A percentile compares a stretch with the other conserved stretches of the same genome.
These are phyloP conservation scores for Chalciporus sp. DNA, from an alignment of 1,284 basidiomycete genomes.

Conservation along the genomic window DNA sequence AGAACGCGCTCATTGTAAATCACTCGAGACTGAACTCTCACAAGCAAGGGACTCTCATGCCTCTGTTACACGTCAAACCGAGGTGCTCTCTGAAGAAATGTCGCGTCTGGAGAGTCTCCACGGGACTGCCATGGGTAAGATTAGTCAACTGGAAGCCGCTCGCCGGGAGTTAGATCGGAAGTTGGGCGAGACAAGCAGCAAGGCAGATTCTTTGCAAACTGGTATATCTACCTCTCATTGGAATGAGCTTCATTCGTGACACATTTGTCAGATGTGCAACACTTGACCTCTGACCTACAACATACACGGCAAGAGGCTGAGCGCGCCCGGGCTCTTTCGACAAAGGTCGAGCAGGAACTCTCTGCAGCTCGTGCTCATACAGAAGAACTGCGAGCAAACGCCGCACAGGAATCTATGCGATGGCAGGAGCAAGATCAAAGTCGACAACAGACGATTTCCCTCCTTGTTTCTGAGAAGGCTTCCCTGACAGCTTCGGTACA, in stretches of 20 bases:
- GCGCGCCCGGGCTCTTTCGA: slow-evolving; percentile 9
- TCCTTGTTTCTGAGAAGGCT: slow-evolving; percentile 72
- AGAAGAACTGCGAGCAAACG: slow-evolving; percentile 17
- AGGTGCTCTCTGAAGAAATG: slow-evolving; percentile 29
- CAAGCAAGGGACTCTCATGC: slow-evolving; percentile 11
- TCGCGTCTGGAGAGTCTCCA: slow-evolving; percentile 33
- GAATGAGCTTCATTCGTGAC: slow-evolving; percentile 5
- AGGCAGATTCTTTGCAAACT: slow-evolving; percentile 17
- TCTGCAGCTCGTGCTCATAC: slow-evolving; percentile 20
- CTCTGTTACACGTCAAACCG: slow-evolving; percentile 12
- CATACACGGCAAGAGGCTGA: slow-evolving; percentile 14
- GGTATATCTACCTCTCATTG: slow-evolving; percentile 16
- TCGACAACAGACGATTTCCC: slow-evolving; percentile 64
- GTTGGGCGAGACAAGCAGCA: slow-evolving; percentile 9
- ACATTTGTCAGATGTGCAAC: slow-evolving; percentile 19
- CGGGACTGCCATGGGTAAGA: slow-evolving; percentile 13
- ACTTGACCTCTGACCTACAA: slow-evolving; percentile 20
- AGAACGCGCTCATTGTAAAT: slow-evolving; percentile 21
- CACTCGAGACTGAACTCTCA: slow-evolving; percentile 23
- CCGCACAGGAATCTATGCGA: slow-evolving; percentile 12
- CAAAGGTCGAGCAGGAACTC: slow-evolving; percentile 27
- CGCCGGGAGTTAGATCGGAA: slow-evolving; percentile 14
- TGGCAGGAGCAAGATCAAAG: slow-evolving; percentile 45
- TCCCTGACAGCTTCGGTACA: slow-evolving; percentile 56
- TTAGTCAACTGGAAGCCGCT: slow-evolving; percentile 17